Evolutionary conservation across 371 early-diverging fungal species (phyloP), one percentile per base, ranked within the genome.

Genomic region (Umbelopsis sp.): DNA sequence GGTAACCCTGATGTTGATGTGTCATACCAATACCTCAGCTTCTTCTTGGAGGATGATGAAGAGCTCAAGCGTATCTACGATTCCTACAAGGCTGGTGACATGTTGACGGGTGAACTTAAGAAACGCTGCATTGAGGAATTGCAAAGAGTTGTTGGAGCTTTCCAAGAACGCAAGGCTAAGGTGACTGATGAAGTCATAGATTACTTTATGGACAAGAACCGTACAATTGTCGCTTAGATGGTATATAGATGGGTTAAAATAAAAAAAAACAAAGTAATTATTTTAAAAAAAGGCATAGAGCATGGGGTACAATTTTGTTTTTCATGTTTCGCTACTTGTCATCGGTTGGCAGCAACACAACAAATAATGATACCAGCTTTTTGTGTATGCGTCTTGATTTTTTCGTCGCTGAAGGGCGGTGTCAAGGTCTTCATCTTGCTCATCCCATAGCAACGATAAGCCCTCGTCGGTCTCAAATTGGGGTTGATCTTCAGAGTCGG

Each of bases 1-100:
- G 99, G 99, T 63, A 90, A 99, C 78, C 91, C 96, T n/a, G 97
- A 96, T 46, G 95, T 98, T 11, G 99, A 99, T 81, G 96, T 99
- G 10, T 77, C 96, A 12, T 99, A 91, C 88, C 98, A 98, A 82
- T 99, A 99, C 80, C 79, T 99, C 65, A 89, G 86, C 52, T 97
- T 97, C 92, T 99, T 99, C 84, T 73, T 97, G 75, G 98, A 99
- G 7, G 96, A 98, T 81, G 99, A 99, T 80, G 94, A 87, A 48
- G 96, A 97, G 76, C 76, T 99, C 37, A 84, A 80, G n/a, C 74
- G 74, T 14, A 89, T 97, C 65, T 79, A 89, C 52, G 87, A 80
- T 48, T 86, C 82, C 16, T 99, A 99, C 81, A 83, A 86, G 52
- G 86, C 90, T 46, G 99, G 99, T 69, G 93, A 89, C 57, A 81